A percentile compares a stretch with the other conserved stretches of the same genome.
Evolutionary conservation across 805 yeast species (phyloP).

Genomic region (Candida manassasensis): DNA sequence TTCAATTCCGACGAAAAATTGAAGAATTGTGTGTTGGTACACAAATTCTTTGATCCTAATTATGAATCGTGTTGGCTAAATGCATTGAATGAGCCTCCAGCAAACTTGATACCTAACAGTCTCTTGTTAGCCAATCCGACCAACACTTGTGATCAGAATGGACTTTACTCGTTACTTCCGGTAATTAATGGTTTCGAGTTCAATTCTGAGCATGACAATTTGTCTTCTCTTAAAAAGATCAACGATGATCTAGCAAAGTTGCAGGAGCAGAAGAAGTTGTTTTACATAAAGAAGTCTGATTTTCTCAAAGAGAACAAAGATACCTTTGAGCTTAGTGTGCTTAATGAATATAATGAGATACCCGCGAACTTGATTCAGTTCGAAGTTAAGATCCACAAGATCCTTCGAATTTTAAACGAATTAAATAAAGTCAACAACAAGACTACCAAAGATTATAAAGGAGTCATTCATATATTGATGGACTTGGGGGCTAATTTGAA

Average conservation of each 20-base stretch:
- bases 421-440: conserved; percentile 36
- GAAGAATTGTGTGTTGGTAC: conserved; percentile 32
- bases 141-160: conserved; percentile 50
- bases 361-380: conserved; percentile 29
- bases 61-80: conserved; percentile 48
- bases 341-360: conserved; percentile 17
- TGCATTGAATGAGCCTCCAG: conserved; percentile 45
- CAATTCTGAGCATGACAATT: conserved; percentile 24
- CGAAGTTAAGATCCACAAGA: conserved; percentile 31
- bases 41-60: conserved; percentile 48
- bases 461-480: conserved; percentile 35
- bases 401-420: conserved; percentile 27
- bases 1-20: conserved; percentile 26
- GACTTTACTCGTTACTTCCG: conserved; percentile 48
- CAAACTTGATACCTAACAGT: conserved; percentile 42
- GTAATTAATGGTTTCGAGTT: conserved; percentile 35
- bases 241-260: conserved; percentile 32
- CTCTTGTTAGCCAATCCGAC: conserved; percentile 46
- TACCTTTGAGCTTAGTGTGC: background rate
- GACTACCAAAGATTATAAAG: conserved; percentile 36
- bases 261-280: conserved; percentile 28
- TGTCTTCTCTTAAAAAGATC: conserved; percentile 27
- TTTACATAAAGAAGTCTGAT: conserved; percentile 16
- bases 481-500: conserved; percentile 56
- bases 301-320: conserved; percentile 5